These are phyloP conservation scores for Schwanniomyces vanrijiae DNA, from an alignment of 805 yeast species.

Conservation along the genomic window DNA sequence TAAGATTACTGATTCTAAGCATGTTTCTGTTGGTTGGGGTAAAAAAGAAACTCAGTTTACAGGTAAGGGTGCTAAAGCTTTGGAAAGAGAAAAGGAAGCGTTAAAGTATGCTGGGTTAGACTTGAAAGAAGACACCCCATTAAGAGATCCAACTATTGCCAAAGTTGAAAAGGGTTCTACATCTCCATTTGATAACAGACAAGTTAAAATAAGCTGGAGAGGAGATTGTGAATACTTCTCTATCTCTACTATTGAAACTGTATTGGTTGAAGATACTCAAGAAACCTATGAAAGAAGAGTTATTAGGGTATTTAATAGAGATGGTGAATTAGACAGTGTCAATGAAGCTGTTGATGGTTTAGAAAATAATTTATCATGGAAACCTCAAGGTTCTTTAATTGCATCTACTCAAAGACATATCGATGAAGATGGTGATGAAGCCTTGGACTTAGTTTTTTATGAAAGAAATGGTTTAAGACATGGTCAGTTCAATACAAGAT, in stretches of 20 bases:
- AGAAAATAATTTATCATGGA: constrained; percentile 78
- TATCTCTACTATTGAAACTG: constrained; percentile 60
- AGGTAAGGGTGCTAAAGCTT: constrained; percentile 86
- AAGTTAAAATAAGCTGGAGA: constrained; percentile 77
- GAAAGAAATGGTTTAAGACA: constrained; percentile 93
- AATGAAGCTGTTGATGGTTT: constrained; percentile 87
- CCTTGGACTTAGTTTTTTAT: constrained; percentile 66
- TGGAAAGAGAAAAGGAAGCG: constrained; percentile 61
- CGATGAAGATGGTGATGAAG: constrained; percentile 51
- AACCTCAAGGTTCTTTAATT: constrained; percentile 85
- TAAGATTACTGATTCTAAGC: constrained; percentile 57
- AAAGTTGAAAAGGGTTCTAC: constrained; percentile 67
- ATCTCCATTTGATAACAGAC: constrained; percentile 52
- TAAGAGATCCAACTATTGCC: constrained; percentile 87
- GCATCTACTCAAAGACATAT: constrained; percentile 74
- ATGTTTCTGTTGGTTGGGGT: constrained; percentile 99
- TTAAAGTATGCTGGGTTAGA: constrained; percentile 68
- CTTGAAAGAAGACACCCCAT: constrained; percentile 54
- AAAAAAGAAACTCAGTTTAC: constrained; percentile 93
- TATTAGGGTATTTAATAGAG: constrained; percentile 77
- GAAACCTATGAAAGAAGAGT: constrained; percentile 60
- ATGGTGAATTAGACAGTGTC: constrained; percentile 75
- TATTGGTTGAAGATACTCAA: constrained; percentile 38
- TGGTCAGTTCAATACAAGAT: constrained; percentile 74
- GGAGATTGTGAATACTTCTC: constrained; percentile 90